Conservation (phyloP, 1,139 yeast genomes). For the Debaryomyces fabryi region DNA sequence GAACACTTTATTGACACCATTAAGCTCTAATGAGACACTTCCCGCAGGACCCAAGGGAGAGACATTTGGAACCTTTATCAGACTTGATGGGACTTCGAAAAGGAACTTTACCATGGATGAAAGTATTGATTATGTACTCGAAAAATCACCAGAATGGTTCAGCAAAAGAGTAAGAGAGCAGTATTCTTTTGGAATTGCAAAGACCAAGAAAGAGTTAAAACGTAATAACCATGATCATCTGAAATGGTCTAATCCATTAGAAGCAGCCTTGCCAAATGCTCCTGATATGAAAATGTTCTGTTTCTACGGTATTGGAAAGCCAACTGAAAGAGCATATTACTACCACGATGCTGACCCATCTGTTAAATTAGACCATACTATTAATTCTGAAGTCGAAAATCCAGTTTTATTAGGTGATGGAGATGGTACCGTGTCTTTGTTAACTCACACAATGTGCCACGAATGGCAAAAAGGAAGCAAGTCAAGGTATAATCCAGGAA, state of each 20-base stretch:
- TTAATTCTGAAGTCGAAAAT: conserved; percentile 56
- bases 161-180: conserved; percentile 61
- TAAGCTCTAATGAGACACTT: conserved; percentile 18
- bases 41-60: conserved; percentile 39
- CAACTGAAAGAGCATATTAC: conserved; percentile 90
- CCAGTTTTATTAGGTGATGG: conserved; percentile 88
- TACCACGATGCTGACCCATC: conserved; percentile 66
- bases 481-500: conserved; percentile 82
- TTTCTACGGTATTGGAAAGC: conserved; percentile 93
- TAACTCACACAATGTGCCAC: conserved; percentile 79
- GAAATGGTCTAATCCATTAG: conserved; percentile 93
- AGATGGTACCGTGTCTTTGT: conserved; percentile 89
- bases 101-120: conserved; percentile 64
- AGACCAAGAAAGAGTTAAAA: conserved; percentile 56
- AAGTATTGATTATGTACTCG: conserved; percentile 65
- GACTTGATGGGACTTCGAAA: conserved; percentile 47
- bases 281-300: conserved; percentile 90
- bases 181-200: conserved; percentile 80
- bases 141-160: conserved; percentile 78
- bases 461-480: conserved; percentile 73
- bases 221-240: conserved; percentile 67
- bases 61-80: conserved; percentile 76
- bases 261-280: conserved; percentile 87
- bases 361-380: conserved; percentile 63
- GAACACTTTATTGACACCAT: conserved; percentile 31